Conservation (phyloP, 1,284 basidiomycete genomes). For the Ceratobasidium sp. region DNA sequence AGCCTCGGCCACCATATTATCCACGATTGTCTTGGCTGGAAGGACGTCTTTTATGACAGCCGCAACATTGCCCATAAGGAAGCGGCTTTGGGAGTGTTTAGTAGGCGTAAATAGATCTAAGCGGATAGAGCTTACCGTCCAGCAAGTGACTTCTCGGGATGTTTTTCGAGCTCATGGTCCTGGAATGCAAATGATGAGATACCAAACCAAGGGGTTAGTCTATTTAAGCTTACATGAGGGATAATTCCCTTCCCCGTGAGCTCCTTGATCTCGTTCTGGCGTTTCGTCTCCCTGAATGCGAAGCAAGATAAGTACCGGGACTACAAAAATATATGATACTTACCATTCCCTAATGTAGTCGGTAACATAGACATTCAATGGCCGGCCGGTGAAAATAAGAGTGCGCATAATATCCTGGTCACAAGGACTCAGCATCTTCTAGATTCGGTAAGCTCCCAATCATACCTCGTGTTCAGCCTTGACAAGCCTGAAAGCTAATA, state of each 20-base stretch:
- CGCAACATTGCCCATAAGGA: constrained; percentile 41
- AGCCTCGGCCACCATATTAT: constrained; percentile 43
- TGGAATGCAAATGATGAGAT: neutral
- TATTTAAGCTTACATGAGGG: constrained; percentile 31
- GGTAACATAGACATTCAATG: constrained; percentile 80
- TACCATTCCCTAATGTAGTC: constrained; percentile 82
- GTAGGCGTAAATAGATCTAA: neutral
- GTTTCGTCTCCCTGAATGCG: constrained; percentile 40
- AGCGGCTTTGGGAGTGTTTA: constrained; percentile 8
- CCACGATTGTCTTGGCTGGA: constrained; percentile 49
- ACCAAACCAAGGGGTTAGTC: neutral
- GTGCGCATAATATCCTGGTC: constrained; percentile 73
- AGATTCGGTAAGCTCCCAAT: neutral
- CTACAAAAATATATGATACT: constrained; percentile 42
- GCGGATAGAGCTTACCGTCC: constrained; percentile 11
- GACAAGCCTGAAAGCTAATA: constrained; percentile 50
- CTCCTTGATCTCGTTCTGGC: constrained; percentile 41
- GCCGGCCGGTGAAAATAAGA: constrained; percentile 86
- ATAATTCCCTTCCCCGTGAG: constrained; percentile 40
- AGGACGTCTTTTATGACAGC: constrained; percentile 49
- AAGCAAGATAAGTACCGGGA: neutral
- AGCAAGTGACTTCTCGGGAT: constrained; percentile 39
- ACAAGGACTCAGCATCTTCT: neutral
- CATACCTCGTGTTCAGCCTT: constrained; percentile 64
- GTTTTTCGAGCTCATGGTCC: constrained; percentile 37